Evolutionary conservation across 805 yeast species (phyloP).

Genomic region (Brettanomyces anomalus): DNA sequence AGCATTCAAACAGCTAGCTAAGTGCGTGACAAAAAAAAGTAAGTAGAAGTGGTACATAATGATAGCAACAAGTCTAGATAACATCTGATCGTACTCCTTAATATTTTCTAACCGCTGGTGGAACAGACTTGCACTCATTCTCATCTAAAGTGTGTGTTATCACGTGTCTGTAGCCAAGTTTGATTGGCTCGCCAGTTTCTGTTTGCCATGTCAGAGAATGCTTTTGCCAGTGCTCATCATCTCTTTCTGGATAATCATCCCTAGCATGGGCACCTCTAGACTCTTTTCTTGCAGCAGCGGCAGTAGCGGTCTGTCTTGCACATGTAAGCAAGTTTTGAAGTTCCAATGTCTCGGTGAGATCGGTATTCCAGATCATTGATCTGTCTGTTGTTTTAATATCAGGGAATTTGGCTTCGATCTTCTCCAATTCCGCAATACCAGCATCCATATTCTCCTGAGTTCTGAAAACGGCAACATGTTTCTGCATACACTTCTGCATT

Average conservation of each 20-base stretch:
- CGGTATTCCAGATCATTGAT: conserved; percentile 98
- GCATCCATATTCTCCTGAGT: conserved; percentile 83
- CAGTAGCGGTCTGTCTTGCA: conserved; percentile 89
- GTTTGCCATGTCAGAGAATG: conserved; percentile 92
- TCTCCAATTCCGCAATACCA: conserved; percentile 74
- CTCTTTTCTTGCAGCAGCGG: conserved; percentile 93
- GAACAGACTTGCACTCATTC: conserved; percentile 88
- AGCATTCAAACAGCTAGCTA: not conserved
- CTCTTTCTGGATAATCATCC: conserved; percentile 95
- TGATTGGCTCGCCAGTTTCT: conserved; percentile 58
- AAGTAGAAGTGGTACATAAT: not conserved
- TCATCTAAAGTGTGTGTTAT: conserved; percentile 79
- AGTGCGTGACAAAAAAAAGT: not conserved
- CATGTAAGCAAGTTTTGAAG: conserved; percentile 93
- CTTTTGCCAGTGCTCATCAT: conserved; percentile 96
- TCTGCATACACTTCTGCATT: conserved; percentile 96
- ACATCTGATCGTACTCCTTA: conserved; percentile 23
- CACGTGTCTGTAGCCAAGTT: conserved; percentile 79
- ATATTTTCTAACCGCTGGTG: conserved; percentile 94
- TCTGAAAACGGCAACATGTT: conserved; percentile 95
- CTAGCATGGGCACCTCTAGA: conserved; percentile 99
- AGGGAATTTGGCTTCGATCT: conserved; percentile 63
- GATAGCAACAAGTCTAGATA: not conserved
- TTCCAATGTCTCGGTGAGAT: conserved; percentile 91
- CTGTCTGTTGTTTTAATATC: conserved; percentile 87